These are phyloP conservation scores for Marchantia paleacea DNA, from an alignment of 225 moss, liverwort and hornwort genomes.

Conservation along the genomic window DNA sequence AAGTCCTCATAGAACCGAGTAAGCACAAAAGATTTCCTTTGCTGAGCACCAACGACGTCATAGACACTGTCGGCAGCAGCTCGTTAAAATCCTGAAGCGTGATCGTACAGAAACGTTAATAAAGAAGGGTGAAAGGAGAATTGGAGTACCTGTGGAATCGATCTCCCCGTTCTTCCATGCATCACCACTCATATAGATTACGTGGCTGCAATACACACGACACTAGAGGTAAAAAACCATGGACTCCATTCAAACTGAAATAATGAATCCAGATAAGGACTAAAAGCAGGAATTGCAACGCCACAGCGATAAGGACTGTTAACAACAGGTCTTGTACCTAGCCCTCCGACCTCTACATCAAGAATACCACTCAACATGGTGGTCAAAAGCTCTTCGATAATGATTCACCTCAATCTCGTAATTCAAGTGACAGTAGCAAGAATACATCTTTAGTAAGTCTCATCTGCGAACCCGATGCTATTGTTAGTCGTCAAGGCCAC, in stretches of 20 bases:
- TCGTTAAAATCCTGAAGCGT: neutral
- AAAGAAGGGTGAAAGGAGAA: neutral
- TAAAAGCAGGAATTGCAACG: neutral
- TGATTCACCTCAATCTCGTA: neutral
- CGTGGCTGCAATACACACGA: slow-evolving; percentile 61
- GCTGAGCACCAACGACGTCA: neutral
- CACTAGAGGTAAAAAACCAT: neutral
- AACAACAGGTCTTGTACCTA: too few relatives aligned
- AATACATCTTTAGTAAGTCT: neutral
- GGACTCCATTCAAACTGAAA: neutral
- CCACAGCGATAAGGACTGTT: too few relatives aligned
- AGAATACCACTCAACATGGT: too few relatives aligned
- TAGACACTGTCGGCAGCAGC: neutral
- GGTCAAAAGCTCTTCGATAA: too few relatives aligned
- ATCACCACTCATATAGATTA: slow-evolving; percentile 89
- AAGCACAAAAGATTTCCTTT: neutral
- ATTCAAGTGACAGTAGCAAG: neutral
- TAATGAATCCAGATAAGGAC: neutral
- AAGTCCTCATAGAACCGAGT: neutral
- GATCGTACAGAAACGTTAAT: neutral
- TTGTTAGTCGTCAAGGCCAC: too few relatives aligned
- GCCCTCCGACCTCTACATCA: too few relatives aligned
- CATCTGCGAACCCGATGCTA: too few relatives aligned
- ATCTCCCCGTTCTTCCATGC: slow-evolving; percentile 96
- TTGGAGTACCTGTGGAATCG: slow-evolving; percentile 62